phyloP scores from a whole-genome alignment of 805 yeast species.

The Kazachstania viticola region DNA sequence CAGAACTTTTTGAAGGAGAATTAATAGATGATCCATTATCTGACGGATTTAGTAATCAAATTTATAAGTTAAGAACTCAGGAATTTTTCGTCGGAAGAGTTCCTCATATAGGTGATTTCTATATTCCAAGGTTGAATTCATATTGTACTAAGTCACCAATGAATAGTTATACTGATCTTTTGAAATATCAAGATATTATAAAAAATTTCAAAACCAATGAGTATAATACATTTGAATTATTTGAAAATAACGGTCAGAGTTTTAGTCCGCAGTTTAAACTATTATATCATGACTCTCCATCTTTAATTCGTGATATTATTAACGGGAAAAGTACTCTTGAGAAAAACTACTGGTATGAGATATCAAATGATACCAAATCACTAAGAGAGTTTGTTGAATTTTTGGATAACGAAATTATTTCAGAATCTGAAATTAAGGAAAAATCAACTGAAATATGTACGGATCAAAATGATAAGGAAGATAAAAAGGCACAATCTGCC shows the following conservation, averaged over 20 bases:
- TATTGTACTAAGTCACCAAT: not conserved
- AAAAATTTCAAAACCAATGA: conserved; percentile 16
- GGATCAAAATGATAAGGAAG: conserved; percentile 1
- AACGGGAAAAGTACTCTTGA: conserved; percentile 3
- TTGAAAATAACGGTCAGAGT: conserved; percentile 14
- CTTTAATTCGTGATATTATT: conserved; percentile 11
- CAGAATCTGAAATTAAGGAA: not conserved
- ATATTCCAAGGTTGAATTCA: conserved; percentile 17
- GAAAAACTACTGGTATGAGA: conserved; percentile 23
- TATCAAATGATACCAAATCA: conserved; percentile 17
- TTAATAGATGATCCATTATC: conserved; percentile 19
- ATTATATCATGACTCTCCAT: conserved; percentile 19
- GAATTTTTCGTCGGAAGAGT: conserved; percentile 25
- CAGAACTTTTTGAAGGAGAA: conserved; percentile 15
- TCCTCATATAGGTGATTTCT: conserved; percentile 24
- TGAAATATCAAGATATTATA: conserved; percentile 9
- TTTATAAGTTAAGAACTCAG: conserved; percentile 18
- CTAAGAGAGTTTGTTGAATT: conserved; percentile 15
- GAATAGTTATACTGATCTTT: conserved; percentile 8
- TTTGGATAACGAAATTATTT: conserved; percentile 6
- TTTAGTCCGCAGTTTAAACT: conserved; percentile 18
- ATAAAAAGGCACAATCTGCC: not conserved
- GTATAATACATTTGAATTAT: conserved; percentile 13
- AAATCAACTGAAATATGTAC: no score
- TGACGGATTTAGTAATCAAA: conserved; percentile 19